These are phyloP conservation scores for Letharia lupina DNA, from an alignment of 495 filamentous ascomycete species.

Conservation along the genomic window DNA sequence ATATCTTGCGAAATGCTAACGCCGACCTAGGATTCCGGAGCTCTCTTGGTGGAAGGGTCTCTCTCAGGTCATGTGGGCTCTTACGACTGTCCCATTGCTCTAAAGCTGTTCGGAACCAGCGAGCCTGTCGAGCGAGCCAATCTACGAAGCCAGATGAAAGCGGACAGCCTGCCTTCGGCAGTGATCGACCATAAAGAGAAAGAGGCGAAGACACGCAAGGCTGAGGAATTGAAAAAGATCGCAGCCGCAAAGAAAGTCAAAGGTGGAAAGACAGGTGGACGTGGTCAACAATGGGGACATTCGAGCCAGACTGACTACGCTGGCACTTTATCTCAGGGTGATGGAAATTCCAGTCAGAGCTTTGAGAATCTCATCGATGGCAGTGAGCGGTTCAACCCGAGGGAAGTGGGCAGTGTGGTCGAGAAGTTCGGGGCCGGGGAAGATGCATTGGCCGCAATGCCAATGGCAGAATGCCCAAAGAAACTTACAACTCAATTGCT, in stretches of 20 bases:
- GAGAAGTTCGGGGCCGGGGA: slow-evolving; percentile 63
- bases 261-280: slow-evolving; percentile 25
- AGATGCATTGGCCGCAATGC: slow-evolving; percentile 61
- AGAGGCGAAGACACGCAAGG: slow-evolving; percentile 42
- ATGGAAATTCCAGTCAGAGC: slow-evolving; percentile 29
- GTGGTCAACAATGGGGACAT: slow-evolving; percentile 19
- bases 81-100: slow-evolving; percentile 62
- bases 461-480: slow-evolving; percentile 59
- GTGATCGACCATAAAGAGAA: slow-evolving; percentile 40
- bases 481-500: slow-evolving; percentile 57
- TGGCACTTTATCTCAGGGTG: slow-evolving; percentile 24
- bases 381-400: slow-evolving; percentile 61
- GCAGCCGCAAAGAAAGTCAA: slow-evolving; percentile 33
- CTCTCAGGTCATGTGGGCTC: slow-evolving; percentile 52
- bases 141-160: slow-evolving; percentile 53
- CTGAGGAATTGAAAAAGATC: slow-evolving; percentile 32
- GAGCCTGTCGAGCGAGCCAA: slow-evolving; percentile 41
- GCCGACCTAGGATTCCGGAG: slow-evolving; percentile 38
- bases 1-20: too few species aligned
- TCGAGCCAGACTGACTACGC: slow-evolving; percentile 18
- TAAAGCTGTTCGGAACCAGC: slow-evolving; percentile 59
- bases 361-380: slow-evolving; percentile 57
- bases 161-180: slow-evolving; percentile 48
- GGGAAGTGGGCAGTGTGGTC: slow-evolving; percentile 57
- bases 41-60: slow-evolving; percentile 55